A percentile compares a stretch with the other conserved stretches of the same genome.
Evolutionary conservation across 192 early-diverging fungal species (phyloP).

Genomic region (Backusella mclennaniae): DNA sequence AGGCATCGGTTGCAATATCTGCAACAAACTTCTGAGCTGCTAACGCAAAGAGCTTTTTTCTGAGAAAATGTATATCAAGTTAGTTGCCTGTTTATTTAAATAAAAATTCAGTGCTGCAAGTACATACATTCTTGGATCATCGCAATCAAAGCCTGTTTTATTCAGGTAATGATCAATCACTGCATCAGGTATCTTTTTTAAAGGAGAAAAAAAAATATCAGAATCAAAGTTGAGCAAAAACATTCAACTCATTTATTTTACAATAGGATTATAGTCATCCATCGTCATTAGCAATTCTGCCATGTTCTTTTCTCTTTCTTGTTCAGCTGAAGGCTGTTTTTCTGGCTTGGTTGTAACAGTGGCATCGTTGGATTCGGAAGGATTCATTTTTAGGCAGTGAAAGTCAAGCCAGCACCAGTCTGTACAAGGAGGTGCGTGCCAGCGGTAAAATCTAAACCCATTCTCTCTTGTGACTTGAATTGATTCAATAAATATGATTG

Average conservation of each 20-base stretch:
- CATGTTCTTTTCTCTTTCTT: slow-evolving; percentile 23
- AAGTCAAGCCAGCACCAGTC: not conserved
- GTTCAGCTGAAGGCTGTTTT: not conserved
- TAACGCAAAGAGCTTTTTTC: slow-evolving; percentile 76
- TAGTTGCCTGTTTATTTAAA: not conserved
- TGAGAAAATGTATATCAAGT: slow-evolving; percentile 16
- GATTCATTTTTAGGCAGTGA: not conserved
- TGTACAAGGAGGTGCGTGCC: not conserved
- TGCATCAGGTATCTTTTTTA: slow-evolving; percentile 80
- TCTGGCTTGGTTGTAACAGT: not conserved
- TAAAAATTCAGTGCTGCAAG: too few relatives aligned
- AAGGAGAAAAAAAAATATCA: not conserved
- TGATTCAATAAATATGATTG: not conserved
- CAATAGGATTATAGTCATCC: slow-evolving; percentile 81
- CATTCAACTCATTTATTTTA: slow-evolving; percentile 25
- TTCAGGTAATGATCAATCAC: slow-evolving; percentile 91
- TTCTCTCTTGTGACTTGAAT: not conserved
- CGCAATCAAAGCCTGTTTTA: slow-evolving; percentile 74
- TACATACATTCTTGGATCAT: slow-evolving; percentile 65
- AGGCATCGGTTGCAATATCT: slow-evolving; percentile 83
- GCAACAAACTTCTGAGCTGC: slow-evolving; percentile 87
- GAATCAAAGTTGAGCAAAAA: not conserved
- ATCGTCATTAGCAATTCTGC: slow-evolving; percentile 87
- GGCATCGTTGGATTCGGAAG: not conserved
- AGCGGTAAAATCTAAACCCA: not conserved